Evolutionary conservation across 179 eudicot species (phyloP).

Genomic region (Silene noctiflora): DNA sequence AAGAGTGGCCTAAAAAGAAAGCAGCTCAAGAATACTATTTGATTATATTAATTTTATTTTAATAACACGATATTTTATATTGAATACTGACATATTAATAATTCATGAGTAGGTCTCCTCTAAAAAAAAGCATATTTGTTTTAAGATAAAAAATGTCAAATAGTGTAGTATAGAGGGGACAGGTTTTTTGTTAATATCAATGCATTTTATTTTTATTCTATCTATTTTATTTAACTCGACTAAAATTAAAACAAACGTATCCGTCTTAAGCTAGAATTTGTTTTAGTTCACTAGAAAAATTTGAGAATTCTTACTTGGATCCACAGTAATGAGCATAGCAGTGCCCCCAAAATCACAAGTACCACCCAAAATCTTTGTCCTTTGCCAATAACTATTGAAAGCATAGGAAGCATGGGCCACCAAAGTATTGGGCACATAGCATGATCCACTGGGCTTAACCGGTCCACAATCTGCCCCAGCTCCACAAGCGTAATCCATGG

Average conservation of each 20-base stretch:
- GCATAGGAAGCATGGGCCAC: constrained; percentile 48
- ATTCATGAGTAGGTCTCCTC: too few relatives aligned
- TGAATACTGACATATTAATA: too few relatives aligned
- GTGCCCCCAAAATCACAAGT: constrained; percentile 49
- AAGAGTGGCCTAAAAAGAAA: too few relatives aligned
- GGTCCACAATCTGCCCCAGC: constrained; percentile 34
- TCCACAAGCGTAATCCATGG: constrained; percentile 48
- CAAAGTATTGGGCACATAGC: constrained; percentile 38
- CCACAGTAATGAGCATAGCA: constrained; percentile 42
- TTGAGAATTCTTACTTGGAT: constrained; percentile 37
- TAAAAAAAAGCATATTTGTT: background rate
- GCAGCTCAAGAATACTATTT: too few relatives aligned
- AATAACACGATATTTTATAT: too few relatives aligned
- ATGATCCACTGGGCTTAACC: constrained; percentile 32
- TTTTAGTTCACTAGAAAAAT: background rate
- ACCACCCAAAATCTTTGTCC: constrained; percentile 36
- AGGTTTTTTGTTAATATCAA: too few relatives aligned
- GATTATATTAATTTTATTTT: too few relatives aligned
- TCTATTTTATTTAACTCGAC: too few relatives aligned
- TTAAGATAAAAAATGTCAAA: background rate
- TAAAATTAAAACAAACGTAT: too few relatives aligned
- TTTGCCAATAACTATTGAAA: constrained; percentile 49
- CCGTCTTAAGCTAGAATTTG: background rate
- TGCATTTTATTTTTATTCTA: too few relatives aligned
- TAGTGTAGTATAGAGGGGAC: too few relatives aligned